Percentiles rank a stretch among this genome's conserved stretches.
Evolutionary conservation across 2,329 filamentous ascomycete genomes (phyloP).

Genomic region (Fusarium torreyae): DNA sequence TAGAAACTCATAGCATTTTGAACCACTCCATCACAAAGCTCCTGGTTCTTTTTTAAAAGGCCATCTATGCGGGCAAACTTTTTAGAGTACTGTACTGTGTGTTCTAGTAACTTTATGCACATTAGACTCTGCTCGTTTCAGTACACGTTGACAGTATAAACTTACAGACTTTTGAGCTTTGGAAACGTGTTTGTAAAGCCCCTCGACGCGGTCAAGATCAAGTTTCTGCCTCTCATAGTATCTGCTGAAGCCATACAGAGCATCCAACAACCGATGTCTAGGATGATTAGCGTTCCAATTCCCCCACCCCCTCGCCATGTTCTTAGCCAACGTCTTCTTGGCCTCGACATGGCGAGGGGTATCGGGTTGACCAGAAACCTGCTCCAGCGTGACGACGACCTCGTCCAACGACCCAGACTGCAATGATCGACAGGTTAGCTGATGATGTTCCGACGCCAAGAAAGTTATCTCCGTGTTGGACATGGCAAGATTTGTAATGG

Average conservation of each 20-base stretch:
- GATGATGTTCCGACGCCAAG: background rate
- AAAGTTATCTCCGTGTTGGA: background rate
- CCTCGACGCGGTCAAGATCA: constrained; percentile 56
- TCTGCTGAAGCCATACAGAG: constrained; percentile 56
- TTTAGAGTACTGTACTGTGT: constrained; percentile 69
- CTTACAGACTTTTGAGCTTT: constrained; percentile 52
- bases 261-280: constrained; percentile 58
- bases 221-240: constrained; percentile 55
- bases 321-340: constrained; percentile 51
- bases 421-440: constrained; percentile 21
- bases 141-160: accelerated
- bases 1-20: constrained; percentile 63
- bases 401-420: constrained; percentile 34
- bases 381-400: constrained; percentile 48
- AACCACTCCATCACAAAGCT: constrained; percentile 63
- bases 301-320: constrained; percentile 50
- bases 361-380: constrained; percentile 37
- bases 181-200: constrained; percentile 56
- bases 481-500: constrained; percentile 1
- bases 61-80: constrained; percentile 63
- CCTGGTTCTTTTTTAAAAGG: constrained; percentile 61
- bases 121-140: background rate
- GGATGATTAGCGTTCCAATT: constrained; percentile 56
- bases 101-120: constrained; percentile 63
- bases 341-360: constrained; percentile 51